phyloP scores from a whole-genome alignment of 306 rosid genomes.

The Vigna nakashimae region DNA sequence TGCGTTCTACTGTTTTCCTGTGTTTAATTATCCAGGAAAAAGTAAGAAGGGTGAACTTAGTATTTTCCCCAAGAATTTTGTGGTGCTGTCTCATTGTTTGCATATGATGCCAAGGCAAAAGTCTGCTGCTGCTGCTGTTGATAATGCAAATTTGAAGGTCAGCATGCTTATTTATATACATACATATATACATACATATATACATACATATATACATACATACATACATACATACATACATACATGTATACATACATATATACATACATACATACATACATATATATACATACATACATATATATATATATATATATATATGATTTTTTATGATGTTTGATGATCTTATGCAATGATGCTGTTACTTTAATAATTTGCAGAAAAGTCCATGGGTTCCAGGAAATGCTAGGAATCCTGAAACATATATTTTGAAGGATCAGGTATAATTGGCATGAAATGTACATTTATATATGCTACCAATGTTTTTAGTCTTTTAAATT shows the following conservation, averaged over 20 bases:
- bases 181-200: background rate
- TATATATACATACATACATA: background rate
- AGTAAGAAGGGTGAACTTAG: slow-evolving; percentile 91
- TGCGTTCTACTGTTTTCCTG: slow-evolving; percentile 8
- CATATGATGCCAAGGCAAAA: slow-evolving; percentile 93
- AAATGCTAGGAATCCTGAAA: slow-evolving; percentile 78
- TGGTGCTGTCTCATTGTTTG: slow-evolving; percentile 76
- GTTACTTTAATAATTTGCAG: slow-evolving; percentile 50
- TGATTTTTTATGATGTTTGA: slow-evolving; percentile 29
- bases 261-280: background rate
- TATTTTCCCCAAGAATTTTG: slow-evolving; percentile 73
- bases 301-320: background rate
- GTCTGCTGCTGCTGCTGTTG: slow-evolving; percentile 63
- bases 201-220: background rate
- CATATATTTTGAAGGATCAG: slow-evolving; percentile 77
- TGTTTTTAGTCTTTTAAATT: background rate
- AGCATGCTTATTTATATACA: background rate
- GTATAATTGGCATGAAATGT: slow-evolving; percentile 37
- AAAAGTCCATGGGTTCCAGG: slow-evolving; percentile 77
- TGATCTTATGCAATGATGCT: slow-evolving; percentile 18
- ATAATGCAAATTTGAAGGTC: slow-evolving; percentile 67
- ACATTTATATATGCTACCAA: background rate
- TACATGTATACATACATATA: background rate
- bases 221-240: background rate
- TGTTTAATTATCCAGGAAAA: slow-evolving; percentile 77